A percentile compares a stretch with the other conserved stretches of the same genome.
Conservation (phyloP, 108 stramenopile genomes). For the Asterionellopsis glacialis region DNA sequence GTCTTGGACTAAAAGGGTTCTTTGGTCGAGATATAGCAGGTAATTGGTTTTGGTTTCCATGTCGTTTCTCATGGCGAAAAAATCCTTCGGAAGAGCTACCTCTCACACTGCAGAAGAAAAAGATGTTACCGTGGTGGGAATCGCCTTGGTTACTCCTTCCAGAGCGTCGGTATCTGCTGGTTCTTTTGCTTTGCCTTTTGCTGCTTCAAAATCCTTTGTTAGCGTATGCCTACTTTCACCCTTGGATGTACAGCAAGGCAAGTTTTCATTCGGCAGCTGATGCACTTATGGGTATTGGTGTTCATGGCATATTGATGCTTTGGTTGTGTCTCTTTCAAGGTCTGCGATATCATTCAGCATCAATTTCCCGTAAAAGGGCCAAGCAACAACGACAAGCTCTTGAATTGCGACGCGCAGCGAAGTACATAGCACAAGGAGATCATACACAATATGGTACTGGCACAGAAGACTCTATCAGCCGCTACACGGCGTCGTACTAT, state of each 20-base stretch:
- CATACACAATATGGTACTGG: constrained; percentile 2
- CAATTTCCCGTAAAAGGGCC: constrained; percentile 38
- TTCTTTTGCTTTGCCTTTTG: constrained; percentile 54
- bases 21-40: neutral
- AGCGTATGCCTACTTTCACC: constrained; percentile 42
- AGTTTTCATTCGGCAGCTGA: constrained; percentile 47
- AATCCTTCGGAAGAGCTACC: neutral
- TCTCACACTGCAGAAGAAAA: constrained; percentile 6
- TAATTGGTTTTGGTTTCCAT: neutral
- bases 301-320: constrained; percentile 63
- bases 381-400: constrained; percentile 62
- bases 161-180: constrained; percentile 65
- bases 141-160: constrained; percentile 73
- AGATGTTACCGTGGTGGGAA: constrained; percentile 57
- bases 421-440: constrained; percentile 37
- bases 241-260: constrained; percentile 33
- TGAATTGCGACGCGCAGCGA: constrained; percentile 50
- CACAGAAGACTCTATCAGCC: constrained; percentile 27
- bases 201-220: constrained; percentile 71
- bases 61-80: neutral
- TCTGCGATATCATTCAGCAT: constrained; percentile 74
- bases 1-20: constrained; percentile 36
- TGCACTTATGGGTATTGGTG: constrained; percentile 58
- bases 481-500: constrained; percentile 40
- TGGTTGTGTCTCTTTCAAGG: constrained; percentile 75